Conservation (phyloP, 2,329 filamentous ascomycete genomes). For the Epicoccum nigrum region DNA sequence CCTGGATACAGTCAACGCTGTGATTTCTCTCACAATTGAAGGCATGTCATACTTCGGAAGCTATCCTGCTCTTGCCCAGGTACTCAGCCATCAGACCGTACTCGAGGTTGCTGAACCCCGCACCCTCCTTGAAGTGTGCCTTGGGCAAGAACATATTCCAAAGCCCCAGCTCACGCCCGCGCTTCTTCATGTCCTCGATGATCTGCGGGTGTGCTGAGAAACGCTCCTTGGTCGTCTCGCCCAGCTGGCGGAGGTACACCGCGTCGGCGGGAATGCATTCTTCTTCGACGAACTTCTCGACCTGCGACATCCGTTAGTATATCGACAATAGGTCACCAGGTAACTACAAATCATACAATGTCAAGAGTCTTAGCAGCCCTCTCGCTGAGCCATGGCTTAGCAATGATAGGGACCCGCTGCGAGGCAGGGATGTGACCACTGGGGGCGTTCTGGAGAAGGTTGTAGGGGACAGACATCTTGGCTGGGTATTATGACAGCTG, state of each 20-base stretch:
- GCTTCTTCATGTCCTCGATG: slow-evolving; percentile 86
- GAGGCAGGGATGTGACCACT: slow-evolving; percentile 55
- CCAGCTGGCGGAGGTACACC: slow-evolving; percentile 79
- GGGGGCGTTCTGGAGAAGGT: slow-evolving; percentile 44
- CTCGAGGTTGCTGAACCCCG: slow-evolving; percentile 93
- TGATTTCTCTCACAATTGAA: neutral
- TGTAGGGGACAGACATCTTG: slow-evolving; percentile 42
- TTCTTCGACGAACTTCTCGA: slow-evolving; percentile 96
- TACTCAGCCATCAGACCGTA: slow-evolving; percentile 98
- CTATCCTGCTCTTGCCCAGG: slow-evolving; percentile 82
- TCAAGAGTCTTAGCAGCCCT: slow-evolving; percentile 84
- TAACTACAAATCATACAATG: slow-evolving; percentile 55
- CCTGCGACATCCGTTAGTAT: slow-evolving; percentile 45
- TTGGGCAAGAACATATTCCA: slow-evolving; percentile 99
- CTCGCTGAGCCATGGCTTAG: slow-evolving; percentile 74
- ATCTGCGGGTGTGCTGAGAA: slow-evolving; percentile 80
- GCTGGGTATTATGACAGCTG: neutral
- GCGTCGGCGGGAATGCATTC: slow-evolving; percentile 80
- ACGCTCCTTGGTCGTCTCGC: slow-evolving; percentile 70
- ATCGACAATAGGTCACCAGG: neutral
- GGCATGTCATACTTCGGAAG: slow-evolving; percentile 48
- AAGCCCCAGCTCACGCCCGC: slow-evolving; percentile 80
- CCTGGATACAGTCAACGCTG: slow-evolving; percentile 44
- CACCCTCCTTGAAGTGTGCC: slow-evolving; percentile 93
- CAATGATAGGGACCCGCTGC: slow-evolving; percentile 64